phyloP scores from a whole-genome alignment of 257 asterid species.

The Capsicum rhomboideum region DNA sequence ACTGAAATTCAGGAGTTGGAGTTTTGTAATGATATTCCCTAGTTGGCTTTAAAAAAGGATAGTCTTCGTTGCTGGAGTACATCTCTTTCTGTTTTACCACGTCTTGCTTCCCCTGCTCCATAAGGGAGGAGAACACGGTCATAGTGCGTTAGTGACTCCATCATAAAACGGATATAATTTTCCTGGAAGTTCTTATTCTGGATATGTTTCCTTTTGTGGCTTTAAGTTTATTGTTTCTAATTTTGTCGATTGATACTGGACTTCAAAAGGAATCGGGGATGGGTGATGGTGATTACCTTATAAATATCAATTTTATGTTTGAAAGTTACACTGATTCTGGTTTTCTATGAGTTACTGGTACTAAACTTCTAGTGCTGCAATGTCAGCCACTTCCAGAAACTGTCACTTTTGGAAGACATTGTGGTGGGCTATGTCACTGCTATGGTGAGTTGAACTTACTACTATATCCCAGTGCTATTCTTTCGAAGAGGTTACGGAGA shows the following conservation, averaged over 20 bases:
- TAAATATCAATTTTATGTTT: background rate
- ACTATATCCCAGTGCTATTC: background rate
- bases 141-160: background rate
- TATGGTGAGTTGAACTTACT: conserved; percentile 37
- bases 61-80: background rate
- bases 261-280: background rate
- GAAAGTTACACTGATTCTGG: background rate
- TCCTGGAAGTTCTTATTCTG: background rate
- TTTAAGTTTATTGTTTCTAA: background rate
- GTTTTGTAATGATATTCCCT: background rate
- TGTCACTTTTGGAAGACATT: conserved; percentile 82
- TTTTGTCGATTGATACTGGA: background rate
- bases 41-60: background rate
- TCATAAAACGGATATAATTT: background rate
- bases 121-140: background rate
- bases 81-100: background rate
- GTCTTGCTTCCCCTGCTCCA: background rate
- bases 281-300: background rate
- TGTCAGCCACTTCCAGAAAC: conserved; percentile 93
- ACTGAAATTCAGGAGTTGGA: background rate
- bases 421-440: conserved; percentile 93
- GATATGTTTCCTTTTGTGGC: background rate
- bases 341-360: background rate
- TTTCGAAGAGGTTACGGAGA: background rate
- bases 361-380: conserved; percentile 3